phyloP scores from a whole-genome alignment of 1,139 yeast genomes.

The Martiniozyma asiatica region DNA sequence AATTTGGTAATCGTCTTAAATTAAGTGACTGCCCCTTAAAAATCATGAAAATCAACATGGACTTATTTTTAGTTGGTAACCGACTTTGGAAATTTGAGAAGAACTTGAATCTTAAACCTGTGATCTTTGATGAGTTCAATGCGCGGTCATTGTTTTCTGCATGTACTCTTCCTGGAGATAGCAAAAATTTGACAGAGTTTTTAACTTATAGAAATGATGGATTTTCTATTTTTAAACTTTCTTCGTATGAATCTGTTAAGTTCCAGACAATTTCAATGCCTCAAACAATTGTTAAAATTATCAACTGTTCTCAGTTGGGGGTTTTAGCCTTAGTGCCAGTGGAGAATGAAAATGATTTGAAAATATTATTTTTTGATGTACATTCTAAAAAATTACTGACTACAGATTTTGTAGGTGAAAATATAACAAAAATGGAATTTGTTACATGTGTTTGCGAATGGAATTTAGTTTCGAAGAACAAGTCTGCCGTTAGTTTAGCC shows the following conservation, averaged over 20 bases:
- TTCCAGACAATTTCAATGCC: conserved; percentile 12
- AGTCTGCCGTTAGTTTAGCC: conserved; percentile 24
- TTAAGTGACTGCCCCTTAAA: too few species aligned
- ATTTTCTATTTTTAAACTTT: conserved; percentile 27
- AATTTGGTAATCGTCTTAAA: too few species aligned
- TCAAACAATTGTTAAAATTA: conserved; percentile 10
- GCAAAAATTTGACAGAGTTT: conserved; percentile 9
- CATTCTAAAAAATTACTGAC: conserved; percentile 15
- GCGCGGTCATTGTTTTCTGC: conserved; percentile 9
- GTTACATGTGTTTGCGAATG: conserved; percentile 27
- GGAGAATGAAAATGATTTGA: conserved; percentile 1
- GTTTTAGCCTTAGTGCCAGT: conserved; percentile 12
- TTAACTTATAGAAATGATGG: conserved; percentile 42
- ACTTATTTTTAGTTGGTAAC: conserved; percentile 1
- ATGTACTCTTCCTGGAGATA: neutral
- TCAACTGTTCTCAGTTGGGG: conserved; percentile 9
- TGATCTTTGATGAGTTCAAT: conserved; percentile 27
- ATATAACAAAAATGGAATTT: conserved; percentile 20
- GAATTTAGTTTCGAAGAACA: conserved; percentile 25
- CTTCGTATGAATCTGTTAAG: conserved; percentile 9
- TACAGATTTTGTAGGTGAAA: conserved; percentile 6
- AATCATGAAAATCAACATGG: too few species aligned
- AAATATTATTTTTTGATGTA: conserved; percentile 18
- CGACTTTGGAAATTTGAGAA: conserved; percentile 30
- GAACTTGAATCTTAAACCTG: conserved; percentile 28